Evolutionary conservation across 2,329 filamentous ascomycete species (phyloP), one percentile per base, ranked within the genome.

Genomic region (Leptodontidium sp.): DNA sequence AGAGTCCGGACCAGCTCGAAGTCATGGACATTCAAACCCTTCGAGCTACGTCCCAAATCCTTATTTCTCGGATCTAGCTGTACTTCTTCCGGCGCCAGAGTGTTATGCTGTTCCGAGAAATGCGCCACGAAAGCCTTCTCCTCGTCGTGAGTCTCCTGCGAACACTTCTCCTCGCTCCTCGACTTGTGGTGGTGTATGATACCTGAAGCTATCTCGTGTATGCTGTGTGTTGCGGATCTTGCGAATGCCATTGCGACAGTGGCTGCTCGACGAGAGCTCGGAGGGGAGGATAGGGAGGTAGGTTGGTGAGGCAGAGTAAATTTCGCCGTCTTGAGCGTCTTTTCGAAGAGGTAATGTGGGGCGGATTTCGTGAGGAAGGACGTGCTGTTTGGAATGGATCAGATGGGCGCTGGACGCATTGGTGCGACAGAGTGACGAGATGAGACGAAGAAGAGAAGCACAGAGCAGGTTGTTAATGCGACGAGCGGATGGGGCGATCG

Each of bases 1-100:
- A 95, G 82, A 14, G 92, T 94, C 79, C 92, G 90, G 73, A 94
- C 85, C 61, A 92, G 84, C 69, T 88, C 84, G 78, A 94, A 94
- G 81, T 94, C 90, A 69, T 85, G 81, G 68, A 84, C 77, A 57
- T 79, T 78, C 49, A 85, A 76, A 0, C 62, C 61, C 57, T 67
- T 74, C 24, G 75, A 77, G 43, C 71, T 76, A 9, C 70, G 68
- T 4, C 75, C 76, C 66, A 77, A 59, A 24, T 72, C 73, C 65
- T 77, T 75, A 58, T 75, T 75, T 66, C 71, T 70, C 29, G 74
- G 62, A 40, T 75, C 67, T 32, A 75, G 66, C 52, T 65, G 68
- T n/a, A 76, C 70, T 58, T 77, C 74, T 14, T 72, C 70, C 2
- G 75, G 72, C 1, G 73, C 65, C 35, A 75, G 61, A 24, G 73